Evolutionary conservation across 192 early-diverging fungal species (phyloP).

Genomic region (Pecoramyces ruminantium): DNA sequence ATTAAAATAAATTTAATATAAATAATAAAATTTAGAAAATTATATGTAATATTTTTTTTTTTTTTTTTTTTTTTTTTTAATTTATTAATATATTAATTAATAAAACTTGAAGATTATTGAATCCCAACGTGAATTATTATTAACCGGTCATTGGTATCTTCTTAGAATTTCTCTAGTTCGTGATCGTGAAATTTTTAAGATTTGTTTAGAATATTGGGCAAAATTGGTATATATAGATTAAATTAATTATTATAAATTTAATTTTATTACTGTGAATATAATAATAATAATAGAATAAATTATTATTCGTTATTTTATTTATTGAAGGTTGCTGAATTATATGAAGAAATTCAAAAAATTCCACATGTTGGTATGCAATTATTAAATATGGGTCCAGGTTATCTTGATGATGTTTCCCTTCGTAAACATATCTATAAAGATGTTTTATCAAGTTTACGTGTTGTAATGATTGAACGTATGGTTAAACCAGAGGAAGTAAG

Average conservation of each 20-base stretch:
- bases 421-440: conserved; percentile 76
- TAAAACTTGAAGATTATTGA: too few species aligned
- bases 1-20: too few species aligned
- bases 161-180: conserved; percentile 79
- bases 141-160: conserved; percentile 72
- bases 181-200: conserved; percentile 95
- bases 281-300: too few species aligned
- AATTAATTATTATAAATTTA: too few species aligned
- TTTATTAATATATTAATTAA: too few species aligned
- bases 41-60: neutral
- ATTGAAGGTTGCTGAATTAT: conserved; percentile 54
- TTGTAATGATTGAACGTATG: conserved; percentile 98
- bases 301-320: too few species aligned
- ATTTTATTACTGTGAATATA: too few species aligned
- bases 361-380: conserved; percentile 31
- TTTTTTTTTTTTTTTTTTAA: too few species aligned
- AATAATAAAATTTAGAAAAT: too few species aligned
- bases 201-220: conserved; percentile 94
- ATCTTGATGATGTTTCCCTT: conserved; percentile 6
- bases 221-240: conserved; percentile 42
- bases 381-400: conserved; percentile 33
- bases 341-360: conserved; percentile 60
- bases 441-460: conserved; percentile 66
- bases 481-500: conserved; percentile 90
- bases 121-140: conserved; percentile 4